A percentile compares a stretch with the other conserved stretches of the same genome.
Evolutionary conservation across 306 rosid genomes (phyloP).

Genomic region (Quercus parvula): DNA sequence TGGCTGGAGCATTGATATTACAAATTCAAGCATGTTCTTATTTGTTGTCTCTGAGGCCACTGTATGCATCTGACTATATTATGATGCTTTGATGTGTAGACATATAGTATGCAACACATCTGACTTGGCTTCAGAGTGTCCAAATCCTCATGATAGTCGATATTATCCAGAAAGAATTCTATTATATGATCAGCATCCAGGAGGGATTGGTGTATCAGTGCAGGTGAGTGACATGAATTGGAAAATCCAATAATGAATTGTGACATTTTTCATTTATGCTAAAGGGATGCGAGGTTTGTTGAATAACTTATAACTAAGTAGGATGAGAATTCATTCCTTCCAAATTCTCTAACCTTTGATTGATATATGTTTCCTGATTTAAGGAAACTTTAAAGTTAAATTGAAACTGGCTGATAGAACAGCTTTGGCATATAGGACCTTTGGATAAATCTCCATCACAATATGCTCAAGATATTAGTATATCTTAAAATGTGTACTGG

Average conservation of each 20-base stretch:
- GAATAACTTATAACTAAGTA: not conserved
- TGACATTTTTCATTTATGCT: not conserved
- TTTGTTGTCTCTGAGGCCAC: conserved; percentile 4
- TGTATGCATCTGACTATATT: conserved; percentile 19
- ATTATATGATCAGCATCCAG: conserved; percentile 81
- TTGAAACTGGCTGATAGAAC: not conserved
- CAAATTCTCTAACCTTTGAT: not conserved
- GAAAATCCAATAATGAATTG: not conserved
- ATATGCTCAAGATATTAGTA: not conserved
- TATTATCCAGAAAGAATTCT: conserved; percentile 84
- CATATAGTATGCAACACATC: conserved; percentile 73
- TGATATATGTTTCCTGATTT: not conserved
- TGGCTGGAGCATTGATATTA: conserved; percentile 1
- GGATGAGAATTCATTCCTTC: not conserved
- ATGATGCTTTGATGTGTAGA: conserved; percentile 40
- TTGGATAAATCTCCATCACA: not conserved
- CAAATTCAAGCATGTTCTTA: not conserved
- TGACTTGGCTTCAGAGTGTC: conserved; percentile 88
- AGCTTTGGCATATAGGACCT: not conserved
- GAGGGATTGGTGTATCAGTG: conserved; percentile 74
- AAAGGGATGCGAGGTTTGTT: not conserved
- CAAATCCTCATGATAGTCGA: conserved; percentile 70
- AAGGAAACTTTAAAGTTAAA: not conserved
- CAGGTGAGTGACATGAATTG: conserved; percentile 47
- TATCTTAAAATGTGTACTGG: not conserved